A percentile compares a stretch with the other conserved stretches of the same genome.
Evolutionary conservation across 1,139 yeast species (phyloP).

Genomic region (Williopsis jadinii): DNA sequence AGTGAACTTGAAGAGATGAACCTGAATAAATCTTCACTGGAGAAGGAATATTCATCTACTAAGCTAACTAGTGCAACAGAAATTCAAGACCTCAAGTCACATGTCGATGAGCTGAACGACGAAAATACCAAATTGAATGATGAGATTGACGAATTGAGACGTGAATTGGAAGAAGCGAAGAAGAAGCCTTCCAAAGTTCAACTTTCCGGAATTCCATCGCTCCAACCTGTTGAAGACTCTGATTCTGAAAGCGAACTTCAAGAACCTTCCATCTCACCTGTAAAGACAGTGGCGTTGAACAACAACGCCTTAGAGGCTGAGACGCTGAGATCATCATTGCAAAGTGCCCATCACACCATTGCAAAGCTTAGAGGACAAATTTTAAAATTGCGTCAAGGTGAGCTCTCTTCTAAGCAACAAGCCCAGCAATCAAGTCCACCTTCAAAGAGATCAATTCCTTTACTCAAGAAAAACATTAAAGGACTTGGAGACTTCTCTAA

Average conservation of each 20-base stretch:
- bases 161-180: conserved; percentile 15
- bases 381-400: conserved; percentile 33
- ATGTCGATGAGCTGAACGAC: conserved; percentile 52
- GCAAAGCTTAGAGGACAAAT: conserved; percentile 45
- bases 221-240: conserved; percentile 19
- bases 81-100: conserved; percentile 38
- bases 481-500: conserved; percentile 10
- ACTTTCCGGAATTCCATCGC: conserved; percentile 14
- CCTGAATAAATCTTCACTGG: conserved; percentile 34
- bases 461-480: conserved; percentile 10
- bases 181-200: conserved; percentile 7
- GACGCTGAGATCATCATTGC: conserved; percentile 57
- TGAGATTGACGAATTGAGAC: conserved; percentile 31
- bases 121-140: conserved; percentile 53
- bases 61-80: conserved; percentile 34
- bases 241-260: conserved; percentile 23
- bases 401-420: conserved; percentile 14
- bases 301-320: conserved; percentile 57
- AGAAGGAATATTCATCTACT: conserved; percentile 31
- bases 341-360: conserved; percentile 58
- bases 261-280: conserved; percentile 32
- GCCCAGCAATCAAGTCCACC: conserved; percentile 5
- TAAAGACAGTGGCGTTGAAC: conserved; percentile 38
- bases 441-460: conserved; percentile 8
- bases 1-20: conserved; percentile 45